A percentile compares a stretch with the other conserved stretches of the same genome.
phyloP scores from a whole-genome alignment of 2,329 filamentous ascomycete genomes.

The Rutstroemia sydowiana region DNA sequence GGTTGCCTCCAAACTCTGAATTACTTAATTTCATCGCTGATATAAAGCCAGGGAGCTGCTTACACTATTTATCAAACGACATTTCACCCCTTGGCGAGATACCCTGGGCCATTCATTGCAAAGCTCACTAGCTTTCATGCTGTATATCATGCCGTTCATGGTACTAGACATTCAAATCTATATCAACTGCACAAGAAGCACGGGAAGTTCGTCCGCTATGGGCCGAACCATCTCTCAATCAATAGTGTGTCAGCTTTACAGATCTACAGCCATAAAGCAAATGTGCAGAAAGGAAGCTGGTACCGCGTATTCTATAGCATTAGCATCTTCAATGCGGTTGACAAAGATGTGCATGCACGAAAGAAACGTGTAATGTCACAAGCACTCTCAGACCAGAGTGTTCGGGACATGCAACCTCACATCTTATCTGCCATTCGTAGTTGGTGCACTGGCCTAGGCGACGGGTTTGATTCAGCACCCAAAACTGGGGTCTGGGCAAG shows the following conservation, averaged over 20 bases:
- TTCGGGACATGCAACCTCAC: neutral
- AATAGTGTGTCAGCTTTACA: neutral
- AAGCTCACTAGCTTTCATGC: slow-evolving; percentile 57
- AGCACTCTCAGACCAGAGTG: neutral
- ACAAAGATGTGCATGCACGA: neutral
- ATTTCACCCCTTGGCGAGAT: slow-evolving; percentile 60
- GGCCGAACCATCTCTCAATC: neutral
- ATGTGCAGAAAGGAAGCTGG: neutral
- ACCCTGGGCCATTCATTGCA: slow-evolving; percentile 57
- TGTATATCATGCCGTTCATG: slow-evolving; percentile 68
- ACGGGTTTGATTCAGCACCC: too few relatives aligned
- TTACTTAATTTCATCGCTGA: too few relatives aligned
- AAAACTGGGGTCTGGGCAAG: neutral
- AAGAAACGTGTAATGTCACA: neutral
- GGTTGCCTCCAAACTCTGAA: too few relatives aligned
- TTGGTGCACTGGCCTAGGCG: neutral
- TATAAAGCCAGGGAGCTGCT: too few relatives aligned
- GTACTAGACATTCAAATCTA: slow-evolving; percentile 67
- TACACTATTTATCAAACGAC: slow-evolving; percentile 47
- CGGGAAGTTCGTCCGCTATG: slow-evolving; percentile 55
- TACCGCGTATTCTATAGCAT: neutral
- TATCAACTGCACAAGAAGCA: slow-evolving; percentile 65
- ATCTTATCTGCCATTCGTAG: neutral
- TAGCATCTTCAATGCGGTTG: neutral
- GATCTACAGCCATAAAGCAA: neutral